Conservation (phyloP, 495 filamentous ascomycete species). For the Penicillium crystallinum region DNA sequence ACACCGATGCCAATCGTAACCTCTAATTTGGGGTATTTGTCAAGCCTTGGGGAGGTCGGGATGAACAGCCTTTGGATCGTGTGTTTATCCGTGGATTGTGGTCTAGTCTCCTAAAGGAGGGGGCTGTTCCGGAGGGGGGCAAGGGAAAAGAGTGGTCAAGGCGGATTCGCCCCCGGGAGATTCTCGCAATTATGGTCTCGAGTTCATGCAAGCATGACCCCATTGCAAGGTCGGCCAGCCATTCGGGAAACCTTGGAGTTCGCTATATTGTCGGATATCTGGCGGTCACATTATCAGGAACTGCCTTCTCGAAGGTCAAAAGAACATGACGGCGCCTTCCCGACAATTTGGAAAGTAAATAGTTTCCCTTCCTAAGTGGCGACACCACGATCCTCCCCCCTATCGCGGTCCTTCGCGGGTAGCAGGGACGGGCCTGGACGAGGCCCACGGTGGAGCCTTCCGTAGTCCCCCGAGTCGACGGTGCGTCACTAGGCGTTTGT, state of each 20-base stretch:
- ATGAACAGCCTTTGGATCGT: not conserved
- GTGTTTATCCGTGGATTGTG: not conserved
- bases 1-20: not conserved
- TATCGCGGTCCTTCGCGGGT: constrained; percentile 9
- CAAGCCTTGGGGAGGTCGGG: not conserved
- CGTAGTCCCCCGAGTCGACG: constrained; percentile 21
- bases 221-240: not conserved
- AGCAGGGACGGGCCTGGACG: constrained; percentile 21
- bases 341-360: constrained; percentile 19
- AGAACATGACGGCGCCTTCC: constrained; percentile 17
- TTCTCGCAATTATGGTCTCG: not conserved
- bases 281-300: constrained; percentile 1
- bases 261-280: constrained; percentile 6
- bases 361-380: constrained; percentile 15
- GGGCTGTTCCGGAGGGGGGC: not conserved
- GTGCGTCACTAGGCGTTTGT: constrained; percentile 6
- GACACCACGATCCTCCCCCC: constrained; percentile 8
- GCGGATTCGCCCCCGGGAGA: not conserved
- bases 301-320: constrained; percentile 22
- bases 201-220: not conserved
- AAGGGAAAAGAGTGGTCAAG: not conserved
- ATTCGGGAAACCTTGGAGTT: constrained; percentile 9
- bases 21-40: not conserved
- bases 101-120: not conserved
- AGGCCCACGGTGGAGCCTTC: constrained; percentile 25